Conservation (phyloP, 768 basidiomycete genomes). For the Suillus alpinus region DNA sequence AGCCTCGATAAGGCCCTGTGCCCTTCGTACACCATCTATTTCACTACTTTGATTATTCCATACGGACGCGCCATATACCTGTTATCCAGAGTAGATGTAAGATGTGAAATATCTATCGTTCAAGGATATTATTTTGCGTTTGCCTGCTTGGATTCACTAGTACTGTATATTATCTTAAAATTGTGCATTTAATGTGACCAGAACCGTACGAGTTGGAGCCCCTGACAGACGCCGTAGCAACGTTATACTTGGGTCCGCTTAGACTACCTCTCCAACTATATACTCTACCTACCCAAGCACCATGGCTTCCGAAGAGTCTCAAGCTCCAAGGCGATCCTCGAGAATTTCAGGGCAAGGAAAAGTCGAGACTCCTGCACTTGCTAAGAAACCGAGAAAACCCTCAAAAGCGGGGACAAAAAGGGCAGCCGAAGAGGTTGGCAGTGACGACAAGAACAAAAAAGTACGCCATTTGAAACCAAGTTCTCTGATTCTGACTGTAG, state of each 20-base stretch:
- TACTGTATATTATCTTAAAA: background rate
- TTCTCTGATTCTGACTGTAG: slow-evolving; percentile 7
- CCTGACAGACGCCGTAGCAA: background rate
- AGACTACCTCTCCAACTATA: background rate
- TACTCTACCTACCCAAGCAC: background rate
- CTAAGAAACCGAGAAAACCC: slow-evolving; percentile 23
- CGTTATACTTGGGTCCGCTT: background rate
- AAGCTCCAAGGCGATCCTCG: slow-evolving; percentile 49
- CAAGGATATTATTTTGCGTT: background rate
- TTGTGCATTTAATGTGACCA: background rate
- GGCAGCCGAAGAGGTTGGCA: slow-evolving; percentile 24
- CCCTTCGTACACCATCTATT: background rate
- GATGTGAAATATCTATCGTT: slow-evolving; percentile 1
- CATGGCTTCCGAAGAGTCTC: slow-evolving; percentile 24
- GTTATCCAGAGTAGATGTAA: background rate
- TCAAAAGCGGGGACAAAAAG: slow-evolving; percentile 36
- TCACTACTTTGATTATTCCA: background rate
- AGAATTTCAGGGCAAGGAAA: slow-evolving; percentile 48
- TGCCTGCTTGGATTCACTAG: background rate
- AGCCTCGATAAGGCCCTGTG: background rate
- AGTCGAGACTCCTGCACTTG: slow-evolving; percentile 21
- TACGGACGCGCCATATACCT: background rate
- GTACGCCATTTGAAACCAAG: slow-evolving; percentile 6
- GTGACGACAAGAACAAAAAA: slow-evolving; percentile 33
- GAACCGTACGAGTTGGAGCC: background rate